These are phyloP conservation scores for Aspergillus indologenus DNA, from an alignment of 495 filamentous ascomycete species.

Conservation along the genomic window DNA sequence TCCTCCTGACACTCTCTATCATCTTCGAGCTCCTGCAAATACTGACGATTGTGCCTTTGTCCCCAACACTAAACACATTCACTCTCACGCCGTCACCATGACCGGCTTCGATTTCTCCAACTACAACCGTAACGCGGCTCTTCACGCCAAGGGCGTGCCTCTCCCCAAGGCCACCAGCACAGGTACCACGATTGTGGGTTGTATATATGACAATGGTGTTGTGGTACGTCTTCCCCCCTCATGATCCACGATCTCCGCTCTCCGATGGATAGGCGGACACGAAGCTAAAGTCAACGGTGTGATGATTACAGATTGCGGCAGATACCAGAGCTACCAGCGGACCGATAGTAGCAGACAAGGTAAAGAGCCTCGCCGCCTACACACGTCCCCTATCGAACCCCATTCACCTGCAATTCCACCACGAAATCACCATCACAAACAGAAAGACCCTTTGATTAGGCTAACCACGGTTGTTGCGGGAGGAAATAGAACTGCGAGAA, in stretches of 20 bases:
- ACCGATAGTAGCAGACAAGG: constrained; percentile 98
- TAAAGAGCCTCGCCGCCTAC: constrained; percentile 19
- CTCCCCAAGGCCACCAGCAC: constrained; percentile 97
- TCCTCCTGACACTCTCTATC: background rate
- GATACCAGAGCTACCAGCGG: constrained; percentile 97
- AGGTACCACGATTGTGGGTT: constrained; percentile 98
- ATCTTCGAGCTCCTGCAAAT: background rate
- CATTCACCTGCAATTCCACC: no score
- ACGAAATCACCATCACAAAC: no score
- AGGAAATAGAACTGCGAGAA: constrained; percentile 98
- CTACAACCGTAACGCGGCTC: constrained; percentile 94
- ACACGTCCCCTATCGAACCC: no score
- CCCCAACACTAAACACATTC: constrained; percentile 2
- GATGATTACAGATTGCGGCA: constrained; percentile 69
- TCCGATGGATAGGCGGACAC: constrained; percentile 1
- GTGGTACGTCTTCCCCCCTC: constrained; percentile 62
- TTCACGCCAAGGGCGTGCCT: constrained; percentile 89
- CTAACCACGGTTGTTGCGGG: no score
- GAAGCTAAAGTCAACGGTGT: background rate
- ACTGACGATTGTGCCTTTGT: constrained; percentile 8
- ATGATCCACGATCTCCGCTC: no score
- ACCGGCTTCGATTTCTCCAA: constrained; percentile 99
- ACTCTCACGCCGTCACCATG: constrained; percentile 58
- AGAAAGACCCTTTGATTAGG: no score
- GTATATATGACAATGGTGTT: constrained; percentile 93